A percentile compares a stretch with the other conserved stretches of the same genome.
Evolutionary conservation across 805 yeast species (phyloP).

Genomic region (Wickerhamiella parazyma): DNA sequence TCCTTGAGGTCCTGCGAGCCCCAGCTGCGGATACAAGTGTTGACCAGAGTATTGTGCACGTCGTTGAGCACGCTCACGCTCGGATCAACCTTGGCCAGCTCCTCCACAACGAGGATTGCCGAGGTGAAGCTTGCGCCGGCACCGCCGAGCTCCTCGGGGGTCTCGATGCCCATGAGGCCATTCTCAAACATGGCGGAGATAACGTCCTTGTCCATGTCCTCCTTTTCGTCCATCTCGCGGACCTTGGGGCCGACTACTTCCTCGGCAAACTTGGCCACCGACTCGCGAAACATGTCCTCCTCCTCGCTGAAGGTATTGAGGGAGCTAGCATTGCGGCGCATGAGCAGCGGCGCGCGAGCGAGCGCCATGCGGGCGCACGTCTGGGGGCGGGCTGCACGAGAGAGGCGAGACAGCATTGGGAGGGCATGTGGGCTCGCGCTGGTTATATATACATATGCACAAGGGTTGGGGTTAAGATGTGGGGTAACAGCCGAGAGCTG

Average conservation of each 20-base stretch:
- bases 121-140: conserved; percentile 34
- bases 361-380: neutral
- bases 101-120: conserved; percentile 33
- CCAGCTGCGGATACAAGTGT: conserved; percentile 29
- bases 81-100: conserved; percentile 33
- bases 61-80: conserved; percentile 32
- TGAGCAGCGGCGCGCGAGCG: neutral
- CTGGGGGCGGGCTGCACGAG: neutral
- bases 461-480: neutral
- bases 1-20: conserved; percentile 28
- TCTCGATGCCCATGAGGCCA: conserved; percentile 35
- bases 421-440: neutral
- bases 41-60: conserved; percentile 34
- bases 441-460: neutral
- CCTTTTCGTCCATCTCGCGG: conserved; percentile 27
- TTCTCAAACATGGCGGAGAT: conserved; percentile 22
- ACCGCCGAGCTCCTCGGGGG: conserved; percentile 35
- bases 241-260: conserved; percentile 30
- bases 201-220: conserved; percentile 18
- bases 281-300: conserved; percentile 30
- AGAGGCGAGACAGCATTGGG: neutral
- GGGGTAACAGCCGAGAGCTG: neutral
- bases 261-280: conserved; percentile 29
- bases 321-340: conserved; percentile 12
- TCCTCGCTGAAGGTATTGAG: conserved; percentile 29